Evolutionary conservation across 371 early-diverging fungal genomes (phyloP), one percentile per base, ranked within the genome.

Genomic region (Nosema bombycis): DNA sequence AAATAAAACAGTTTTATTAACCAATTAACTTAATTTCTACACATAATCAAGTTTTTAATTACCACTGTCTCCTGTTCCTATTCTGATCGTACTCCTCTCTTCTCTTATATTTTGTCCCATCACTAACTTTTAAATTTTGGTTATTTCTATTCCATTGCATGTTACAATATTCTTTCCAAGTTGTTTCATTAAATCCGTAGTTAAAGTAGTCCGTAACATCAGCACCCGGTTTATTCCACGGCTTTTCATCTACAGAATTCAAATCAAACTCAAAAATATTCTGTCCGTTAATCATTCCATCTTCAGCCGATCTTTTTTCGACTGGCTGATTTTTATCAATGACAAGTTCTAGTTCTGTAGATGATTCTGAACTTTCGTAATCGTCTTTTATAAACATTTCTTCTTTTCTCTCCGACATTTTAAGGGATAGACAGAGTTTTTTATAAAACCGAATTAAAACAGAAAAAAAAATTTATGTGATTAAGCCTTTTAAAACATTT

Each of bases 131-230:
- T 46, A 10, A 18, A 46, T 46, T 46, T 6, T 46, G 46, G 18
- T 77, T 80, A 26, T 79, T 73, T 6, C 75, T 75, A 28, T 89
- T 87, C 83, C 91, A 91, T 86, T 96, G 95, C 83, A 91, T 93
- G 18, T 87, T 87, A 78, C 91, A 90, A 85, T 95, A 96, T 18
- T 89, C 88, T 75, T 90, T 88, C 97, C 97, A 96, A 21, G 92
- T 92, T 1, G 86, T 84, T 84, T 96, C 95, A 78, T 92, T 92
- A 84, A 96, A 96, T 4, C 96, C 96, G 86, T 93, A 96, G 83
- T 96, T 96, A 87, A 96, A 96, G 85, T 94, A 96, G 84, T 96
- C 97, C 1, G 94, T 94, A 33, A 95, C 89, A 86, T 96, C 96
- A 12, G 94, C 85, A n/a, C 93, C 93, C n/a, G 95, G 95, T 77